Evolutionary conservation across 768 basidiomycete genomes (phyloP).

Genomic region (Guyanaporus albipodus): DNA sequence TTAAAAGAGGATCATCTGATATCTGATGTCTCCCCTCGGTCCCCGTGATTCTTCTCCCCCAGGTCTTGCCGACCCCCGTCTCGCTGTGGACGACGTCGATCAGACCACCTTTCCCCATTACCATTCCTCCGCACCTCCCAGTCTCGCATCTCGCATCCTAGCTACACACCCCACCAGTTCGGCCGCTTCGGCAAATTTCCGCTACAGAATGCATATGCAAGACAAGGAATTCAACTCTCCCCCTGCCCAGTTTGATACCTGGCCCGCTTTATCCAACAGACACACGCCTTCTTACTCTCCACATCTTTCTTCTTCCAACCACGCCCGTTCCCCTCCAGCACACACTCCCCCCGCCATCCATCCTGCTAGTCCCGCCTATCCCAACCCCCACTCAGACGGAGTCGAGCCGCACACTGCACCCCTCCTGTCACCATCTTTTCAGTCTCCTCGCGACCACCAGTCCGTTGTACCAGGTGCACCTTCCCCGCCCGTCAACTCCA

Average conservation of each 20-base stretch:
- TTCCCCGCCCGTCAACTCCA: slow-evolving; percentile 26
- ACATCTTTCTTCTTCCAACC: slow-evolving; percentile 41
- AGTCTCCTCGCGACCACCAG: slow-evolving; percentile 17
- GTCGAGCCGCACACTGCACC: slow-evolving; percentile 18
- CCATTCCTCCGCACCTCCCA: slow-evolving; percentile 10
- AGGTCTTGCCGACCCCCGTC: slow-evolving; percentile 28
- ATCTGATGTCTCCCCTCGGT: slow-evolving; percentile 44
- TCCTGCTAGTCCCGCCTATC: slow-evolving; percentile 16
- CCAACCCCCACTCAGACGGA: slow-evolving; percentile 17
- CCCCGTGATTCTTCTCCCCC: slow-evolving; percentile 37
- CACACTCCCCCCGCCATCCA: slow-evolving; percentile 21
- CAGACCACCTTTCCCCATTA: slow-evolving; percentile 15
- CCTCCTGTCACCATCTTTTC: slow-evolving; percentile 15
- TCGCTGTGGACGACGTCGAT: slow-evolving; percentile 31
- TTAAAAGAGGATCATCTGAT: slow-evolving; percentile 14
- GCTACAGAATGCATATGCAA: slow-evolving; percentile 33
- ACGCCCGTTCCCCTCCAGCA: slow-evolving; percentile 40
- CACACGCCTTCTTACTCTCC: slow-evolving; percentile 24
- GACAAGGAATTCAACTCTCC: slow-evolving; percentile 35
- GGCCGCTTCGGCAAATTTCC: slow-evolving; percentile 29
- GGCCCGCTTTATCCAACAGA: slow-evolving; percentile 34
- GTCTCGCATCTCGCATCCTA: slow-evolving; percentile 10
- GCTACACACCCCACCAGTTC: slow-evolving; percentile 16
- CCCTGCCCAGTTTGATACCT: slow-evolving; percentile 26
- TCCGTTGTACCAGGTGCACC: slow-evolving; percentile 11